Base-by-base conservation (phyloP, 306 rosid genomes). In the Mimosa pudica region DNA sequence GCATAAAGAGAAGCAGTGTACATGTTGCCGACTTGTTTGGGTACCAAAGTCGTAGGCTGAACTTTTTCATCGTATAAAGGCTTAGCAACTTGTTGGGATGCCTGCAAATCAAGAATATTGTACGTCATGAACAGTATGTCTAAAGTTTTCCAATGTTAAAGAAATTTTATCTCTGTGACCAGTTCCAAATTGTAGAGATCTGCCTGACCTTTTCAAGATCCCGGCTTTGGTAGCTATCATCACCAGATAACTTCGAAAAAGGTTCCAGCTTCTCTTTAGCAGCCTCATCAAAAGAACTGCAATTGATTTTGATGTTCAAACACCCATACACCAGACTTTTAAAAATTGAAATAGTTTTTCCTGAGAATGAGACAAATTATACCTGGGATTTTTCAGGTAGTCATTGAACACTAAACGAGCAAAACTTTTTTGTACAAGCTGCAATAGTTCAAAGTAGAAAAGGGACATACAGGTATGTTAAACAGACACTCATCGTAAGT, bases 1-100 rank as follows among this genome's bases (percentile, higher is more conserved):
- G 99, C 99, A 79, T 96, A 96, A 65, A 96, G 86, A 77, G 99
- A 96, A n/a, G 99, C 99, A 35, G 99, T 96, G 86, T 96, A 96
- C 98, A 96, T 93, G 89, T 96, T 96, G 77, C 99, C 99, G 20
- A 93, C 92, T 93, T 90, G 94, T 89, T 96, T 96, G 61, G 99
- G 99, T 61, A 96, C 16, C 87, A 91, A 89, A 79, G 98, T 96
- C 71, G 94, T 77, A 74, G 98, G 99, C 80, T 89, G 97, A 69
- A 96, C 97, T 93, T 93, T 96, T 60, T 80, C 89, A 70, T 91
- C 91, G n/a, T 81, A 91, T 30, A 96, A 80, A 45, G 98, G 88
- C 85, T 93, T 96, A 20, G 97, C 97, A 84, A 86, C 89, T 89
- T 91, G 98, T 81, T 96, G 99, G 80, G 93, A 87, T 49, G 87